Evolutionary conservation across 2,329 filamentous ascomycete species (phyloP), one percentile per base, ranked within the genome.

Genomic region (Verticillium albo-atrum): DNA sequence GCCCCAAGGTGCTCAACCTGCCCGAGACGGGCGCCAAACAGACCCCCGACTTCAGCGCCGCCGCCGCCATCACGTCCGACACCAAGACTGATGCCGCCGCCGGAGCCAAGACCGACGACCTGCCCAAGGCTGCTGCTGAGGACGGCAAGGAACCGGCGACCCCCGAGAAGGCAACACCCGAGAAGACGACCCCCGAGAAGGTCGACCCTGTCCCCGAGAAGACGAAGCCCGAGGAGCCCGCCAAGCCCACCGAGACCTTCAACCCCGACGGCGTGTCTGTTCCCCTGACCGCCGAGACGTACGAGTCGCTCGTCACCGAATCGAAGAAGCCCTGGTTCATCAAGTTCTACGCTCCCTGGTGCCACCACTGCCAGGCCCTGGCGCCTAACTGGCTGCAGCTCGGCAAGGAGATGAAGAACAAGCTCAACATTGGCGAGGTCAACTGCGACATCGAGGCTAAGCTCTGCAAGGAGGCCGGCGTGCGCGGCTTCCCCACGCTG

Each of bases 331-430:
- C 93, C 6, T 99, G 95, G 95, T 97, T 99, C 71, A 87, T 99
- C 81, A 99, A 99, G 75, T 98, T 99, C 73, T 98, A 97, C 72
- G 93, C 92, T 20, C 96, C 95, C 6, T 98, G 94, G 95, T 99
- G 95, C 74, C 87, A 88, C 66, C 95, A 99, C 75, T 99, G 96
- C 75, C 91, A 97, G 76, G 91, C 91, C 37, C 87, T 99, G 82
- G 91, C 90, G 35, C 90, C 95, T 3, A 92, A 87, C 64, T 99
- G 95, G 95, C 80, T 87, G 62, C 90, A 94, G 68, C 86, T 99
- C 75, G 90, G 90, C 52, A 92, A 93, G 71, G 91, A 94, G 70
- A 95, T 97, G 91, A 86, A 92, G 74, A 90, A 89, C 51, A 88
- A 86, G 64, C 85, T 99, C 61, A 97, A 98, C 70, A 82, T 99